phyloP scores from a whole-genome alignment of 1,284 basidiomycete genomes.

The Laetiporus sulphureus region DNA sequence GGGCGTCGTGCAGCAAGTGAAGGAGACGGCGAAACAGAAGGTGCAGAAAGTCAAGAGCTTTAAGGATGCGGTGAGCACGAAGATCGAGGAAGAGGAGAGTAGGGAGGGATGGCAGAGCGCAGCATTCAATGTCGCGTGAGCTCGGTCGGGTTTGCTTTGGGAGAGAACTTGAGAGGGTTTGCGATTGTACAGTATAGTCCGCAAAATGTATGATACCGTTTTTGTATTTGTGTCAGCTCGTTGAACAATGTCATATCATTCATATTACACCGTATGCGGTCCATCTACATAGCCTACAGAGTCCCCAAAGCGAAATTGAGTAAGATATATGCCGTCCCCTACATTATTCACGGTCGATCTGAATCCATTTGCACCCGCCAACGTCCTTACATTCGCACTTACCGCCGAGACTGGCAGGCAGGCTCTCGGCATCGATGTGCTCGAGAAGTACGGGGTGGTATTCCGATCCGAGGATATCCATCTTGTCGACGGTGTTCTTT shows the following conservation, averaged over 20 bases:
- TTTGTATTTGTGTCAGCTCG: no score
- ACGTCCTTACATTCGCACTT: constrained; percentile 45
- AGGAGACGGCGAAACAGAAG: constrained; percentile 30
- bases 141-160: no score
- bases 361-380: constrained; percentile 55
- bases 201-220: no score
- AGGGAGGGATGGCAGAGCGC: constrained; percentile 42
- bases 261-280: no score
- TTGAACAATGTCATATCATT: no score
- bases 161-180: no score
- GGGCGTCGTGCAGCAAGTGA: constrained; percentile 21
- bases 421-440: constrained; percentile 48
- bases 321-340: no score
- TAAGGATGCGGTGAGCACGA: constrained; percentile 36
- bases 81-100: constrained; percentile 35
- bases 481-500: constrained; percentile 61
- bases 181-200: no score
- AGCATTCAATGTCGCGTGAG: constrained; percentile 46
- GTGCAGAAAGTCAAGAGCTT: constrained; percentile 38
- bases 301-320: no score
- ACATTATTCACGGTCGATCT: constrained; percentile 15
- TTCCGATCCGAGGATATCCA: constrained; percentile 54
- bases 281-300: no score
- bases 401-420: constrained; percentile 37
- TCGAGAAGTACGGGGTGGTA: constrained; percentile 49